Percentiles rank a stretch among this genome's conserved stretches.
Evolutionary conservation across 768 basidiomycete species (phyloP).

Genomic region (Rhodosporidiobolus odoratus): DNA sequence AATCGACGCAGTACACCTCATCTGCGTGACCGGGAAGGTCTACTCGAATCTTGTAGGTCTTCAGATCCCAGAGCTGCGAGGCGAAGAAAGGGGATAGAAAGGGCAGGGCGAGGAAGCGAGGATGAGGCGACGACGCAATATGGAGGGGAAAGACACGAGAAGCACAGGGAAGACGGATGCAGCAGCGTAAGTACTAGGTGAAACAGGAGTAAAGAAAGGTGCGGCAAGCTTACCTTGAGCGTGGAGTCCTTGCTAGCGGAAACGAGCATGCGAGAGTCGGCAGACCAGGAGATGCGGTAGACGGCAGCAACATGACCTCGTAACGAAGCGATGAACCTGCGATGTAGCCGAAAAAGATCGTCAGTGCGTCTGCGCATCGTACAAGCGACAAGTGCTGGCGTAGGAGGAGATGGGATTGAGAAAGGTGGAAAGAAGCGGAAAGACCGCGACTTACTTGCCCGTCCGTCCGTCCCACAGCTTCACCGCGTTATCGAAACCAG

Average conservation of each 20-base stretch:
- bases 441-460: slow-evolving; percentile 49
- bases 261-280: slow-evolving; percentile 83
- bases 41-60: slow-evolving; percentile 87
- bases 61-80: slow-evolving; percentile 90
- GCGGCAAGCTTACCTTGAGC: slow-evolving; percentile 65
- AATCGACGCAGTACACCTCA: slow-evolving; percentile 98
- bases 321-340: slow-evolving; percentile 79
- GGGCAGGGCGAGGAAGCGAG: neutral
- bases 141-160: neutral
- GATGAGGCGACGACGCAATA: neutral
- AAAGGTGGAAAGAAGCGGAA: neutral
- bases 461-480: slow-evolving; percentile 77
- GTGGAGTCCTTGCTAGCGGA: slow-evolving; percentile 96
- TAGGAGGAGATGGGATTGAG: neutral
- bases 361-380: no score
- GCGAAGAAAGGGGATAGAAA: neutral
- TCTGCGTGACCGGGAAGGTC: slow-evolving; percentile 95
- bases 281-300: slow-evolving; percentile 90
- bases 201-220: neutral
- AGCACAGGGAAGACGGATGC: neutral
- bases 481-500: slow-evolving; percentile 83
- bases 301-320: slow-evolving; percentile 91
- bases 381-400: no score
- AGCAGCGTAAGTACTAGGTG: no score
- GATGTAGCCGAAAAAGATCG: neutral